Base-by-base conservation (phyloP, 306 rosid species). In the Prunus davidiana region DNA sequence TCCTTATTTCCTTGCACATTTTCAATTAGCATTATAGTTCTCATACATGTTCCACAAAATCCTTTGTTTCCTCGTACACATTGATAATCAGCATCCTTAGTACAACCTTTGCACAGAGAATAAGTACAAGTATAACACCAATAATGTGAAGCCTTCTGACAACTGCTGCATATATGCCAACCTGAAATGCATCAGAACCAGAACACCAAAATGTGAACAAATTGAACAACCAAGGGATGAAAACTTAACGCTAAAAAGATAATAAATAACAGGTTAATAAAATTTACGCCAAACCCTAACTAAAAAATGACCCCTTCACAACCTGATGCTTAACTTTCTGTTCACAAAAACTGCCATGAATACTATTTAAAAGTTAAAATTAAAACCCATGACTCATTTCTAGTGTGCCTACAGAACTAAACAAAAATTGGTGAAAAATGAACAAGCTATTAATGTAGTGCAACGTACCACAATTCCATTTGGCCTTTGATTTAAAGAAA, bases 401-500 rank as follows among this genome's bases (percentile, higher is more conserved):
- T 34, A 34, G 41, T 0, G 41, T 34, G 41, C 5, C 57, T 52
- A 18, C 57, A 52, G n/a, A 52, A 54, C 20, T 54, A 54, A 52
- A 54, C 2, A 54, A 7, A 16, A 54, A 54, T 54, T 16, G 9
- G 9, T 19, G 18, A 22, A 1, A 30, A 68, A 63, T 60, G 6
- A 24, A 67, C 63, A 70, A 69, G n/a, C 12, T 12, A 73, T 47
- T 11, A 67, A 61, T 12, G 27, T 3, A 38, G 55, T n/a, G 79
- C 50, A 76, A 82, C 88, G 24, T 88, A 96, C 99, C 99, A 27
- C 99, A 96, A 82, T 91, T 96, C 99, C 99, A 96, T 81, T 91
- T 93, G 56, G 99, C 99, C 82, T 87, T 93, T 25, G 98, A 93
- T 67, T 83, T 89, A 77, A 96, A 96, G 81, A 96, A 96, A 7